Base-by-base conservation (phyloP, 805 yeast genomes). In the Ogataea salicorniae region DNA sequence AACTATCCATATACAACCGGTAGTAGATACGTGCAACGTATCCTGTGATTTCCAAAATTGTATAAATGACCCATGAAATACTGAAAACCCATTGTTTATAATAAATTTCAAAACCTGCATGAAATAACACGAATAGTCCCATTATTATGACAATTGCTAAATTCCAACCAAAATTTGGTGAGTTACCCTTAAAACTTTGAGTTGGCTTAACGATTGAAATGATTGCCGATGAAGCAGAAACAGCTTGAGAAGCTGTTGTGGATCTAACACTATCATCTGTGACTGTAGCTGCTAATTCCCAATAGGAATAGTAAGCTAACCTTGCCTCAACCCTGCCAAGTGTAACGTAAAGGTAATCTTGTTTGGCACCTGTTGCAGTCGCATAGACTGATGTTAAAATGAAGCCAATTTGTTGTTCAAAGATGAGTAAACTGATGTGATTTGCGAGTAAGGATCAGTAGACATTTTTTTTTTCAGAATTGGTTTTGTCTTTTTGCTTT, bases 41-140 rank as follows among this genome's bases (percentile, higher is more conserved):
- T 0, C 94, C 92, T 0, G 76, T 67, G 39, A 80, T 65, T 62
- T 86, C 91, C 34, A 83, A 61, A 0, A 71, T 74, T n/a, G 72
- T 63, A 0, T 87, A 85, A 48, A 73, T 65, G 41, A 75, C 62
- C 61, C 83, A 74, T 13, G 84, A 72, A 1, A 68, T 56, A 5
- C 80, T 76, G 56, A 84, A 77, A 83, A 88, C 86, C 70, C 75
- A 73, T 51, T 82, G 83, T 35, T 66, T 69, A 48, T 69, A 75
- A 56, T 63, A 68, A 0, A 73, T 9, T 1, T 76, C 77, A 1
- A 75, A 53, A 3, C 46, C 55, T 1, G 71, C 51, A 43, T 83
- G 84, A 16, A 53, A 45, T 0, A 63, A 45, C 29, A 77, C 60
- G 14, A 74, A 61, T 0, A 80, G 34, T 7, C 71, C 79, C 69